These are phyloP conservation scores for Fusarium dimerum DNA, from an alignment of 2,329 filamentous ascomycete species.

Conservation along the genomic window DNA sequence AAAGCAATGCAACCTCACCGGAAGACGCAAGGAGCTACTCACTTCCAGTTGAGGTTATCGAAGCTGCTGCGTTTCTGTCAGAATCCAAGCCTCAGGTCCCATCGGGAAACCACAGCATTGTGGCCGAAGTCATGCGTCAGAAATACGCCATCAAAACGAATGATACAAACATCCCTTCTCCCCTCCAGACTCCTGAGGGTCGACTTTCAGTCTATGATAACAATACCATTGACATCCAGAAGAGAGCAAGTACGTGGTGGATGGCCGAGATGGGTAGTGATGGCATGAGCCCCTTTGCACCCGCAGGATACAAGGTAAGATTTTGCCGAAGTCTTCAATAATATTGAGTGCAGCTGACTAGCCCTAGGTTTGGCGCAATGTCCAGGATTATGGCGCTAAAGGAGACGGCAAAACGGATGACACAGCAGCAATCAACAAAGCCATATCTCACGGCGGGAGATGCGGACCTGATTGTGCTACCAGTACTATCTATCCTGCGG, in stretches of 20 bases:
- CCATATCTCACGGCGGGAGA: conserved; percentile 43
- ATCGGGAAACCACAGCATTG: conserved; percentile 6
- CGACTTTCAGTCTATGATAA: conserved; percentile 4
- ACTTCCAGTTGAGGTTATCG: conserved; percentile 7
- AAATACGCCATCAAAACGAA: no score
- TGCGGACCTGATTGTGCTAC: conserved; percentile 31
- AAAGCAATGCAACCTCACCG: neutral
- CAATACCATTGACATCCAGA: conserved; percentile 3
- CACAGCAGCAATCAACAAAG: conserved; percentile 54
- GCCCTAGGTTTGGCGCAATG: conserved; percentile 39
- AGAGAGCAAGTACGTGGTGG: conserved; percentile 10
- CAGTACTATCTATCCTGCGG: conserved; percentile 30
- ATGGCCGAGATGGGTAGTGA: conserved; percentile 3
- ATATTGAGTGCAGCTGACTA: no score
- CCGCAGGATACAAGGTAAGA: conserved; percentile 14
- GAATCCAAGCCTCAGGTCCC: conserved; percentile 9
- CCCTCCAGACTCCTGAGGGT: conserved; percentile 6
- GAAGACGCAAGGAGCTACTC: conserved; percentile 9
- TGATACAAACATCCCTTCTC: no score
- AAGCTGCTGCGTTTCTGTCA: conserved; percentile 9
- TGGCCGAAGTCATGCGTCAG: conserved; percentile 5
- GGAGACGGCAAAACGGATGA: conserved; percentile 48
- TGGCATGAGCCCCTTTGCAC: conserved; percentile 12
- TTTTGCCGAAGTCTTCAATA: no score
- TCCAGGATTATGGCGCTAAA: conserved; percentile 41